Conservation (phyloP, 306 rosid genomes). For the Vigna reflexopilosa region DNA sequence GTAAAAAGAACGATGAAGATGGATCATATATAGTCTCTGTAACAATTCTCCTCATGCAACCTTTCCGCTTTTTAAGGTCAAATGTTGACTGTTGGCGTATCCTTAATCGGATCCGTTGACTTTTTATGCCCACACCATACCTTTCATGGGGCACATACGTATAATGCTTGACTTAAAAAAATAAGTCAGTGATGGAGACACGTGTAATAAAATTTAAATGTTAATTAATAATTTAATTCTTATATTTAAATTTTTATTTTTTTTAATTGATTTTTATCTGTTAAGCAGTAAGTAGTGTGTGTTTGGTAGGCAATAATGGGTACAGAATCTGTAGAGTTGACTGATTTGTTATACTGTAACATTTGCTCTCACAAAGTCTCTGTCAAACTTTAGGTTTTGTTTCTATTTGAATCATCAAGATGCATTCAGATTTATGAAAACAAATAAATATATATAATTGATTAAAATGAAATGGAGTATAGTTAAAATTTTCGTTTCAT, state of each 20-base stretch:
- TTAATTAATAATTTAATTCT: too few species aligned
- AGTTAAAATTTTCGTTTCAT: neutral
- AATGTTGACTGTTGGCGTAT: slow-evolving; percentile 15
- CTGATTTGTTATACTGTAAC: neutral
- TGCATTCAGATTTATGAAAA: neutral
- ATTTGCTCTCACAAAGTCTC: neutral
- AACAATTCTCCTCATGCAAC: slow-evolving; percentile 14
- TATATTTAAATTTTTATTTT: too few species aligned
- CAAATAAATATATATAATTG: too few species aligned
- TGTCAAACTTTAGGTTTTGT: neutral
- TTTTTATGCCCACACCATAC: neutral
- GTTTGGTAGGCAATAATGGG: neutral
- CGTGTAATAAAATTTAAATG: neutral
- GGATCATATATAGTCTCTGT: neutral
- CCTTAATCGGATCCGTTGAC: slow-evolving; percentile 36
- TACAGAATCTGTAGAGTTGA: slow-evolving; percentile 12
- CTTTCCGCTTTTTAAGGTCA: slow-evolving; percentile 32
- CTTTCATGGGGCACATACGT: neutral
- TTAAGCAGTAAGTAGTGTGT: neutral
- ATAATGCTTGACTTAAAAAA: slow-evolving; percentile 9
- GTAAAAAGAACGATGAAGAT: slow-evolving; percentile 1
- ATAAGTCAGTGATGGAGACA: slow-evolving; percentile 19
- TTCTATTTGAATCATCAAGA: neutral
- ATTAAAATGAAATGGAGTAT: too few species aligned
- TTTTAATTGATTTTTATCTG: neutral